A percentile compares a stretch with the other conserved stretches of the same genome.
Conservation (phyloP, 257 asterid genomes). For the Asclepias syriaca region DNA sequence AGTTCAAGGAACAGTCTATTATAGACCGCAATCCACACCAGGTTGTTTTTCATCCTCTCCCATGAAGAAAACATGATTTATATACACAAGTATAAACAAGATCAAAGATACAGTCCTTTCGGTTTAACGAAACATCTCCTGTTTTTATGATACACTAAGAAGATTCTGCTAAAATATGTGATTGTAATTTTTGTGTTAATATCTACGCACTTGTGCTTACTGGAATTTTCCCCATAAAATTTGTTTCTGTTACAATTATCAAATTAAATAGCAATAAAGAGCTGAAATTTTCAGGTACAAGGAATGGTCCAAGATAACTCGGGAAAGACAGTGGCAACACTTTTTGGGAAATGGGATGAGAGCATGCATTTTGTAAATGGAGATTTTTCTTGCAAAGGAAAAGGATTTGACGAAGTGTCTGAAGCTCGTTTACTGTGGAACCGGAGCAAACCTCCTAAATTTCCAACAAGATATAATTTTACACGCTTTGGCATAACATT, state of each 20-base stretch:
- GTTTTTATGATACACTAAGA: not conserved
- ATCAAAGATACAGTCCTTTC: not conserved
- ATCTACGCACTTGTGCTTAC: not conserved
- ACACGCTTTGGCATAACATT: slow-evolving; percentile 86
- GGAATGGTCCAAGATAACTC: slow-evolving; percentile 77
- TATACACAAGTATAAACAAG: not conserved
- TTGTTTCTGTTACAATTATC: not conserved
- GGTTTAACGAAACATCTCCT: not conserved
- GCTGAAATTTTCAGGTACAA: slow-evolving; percentile 64
- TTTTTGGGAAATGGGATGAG: slow-evolving; percentile 97
- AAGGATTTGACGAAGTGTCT: slow-evolving; percentile 47
- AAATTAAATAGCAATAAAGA: slow-evolving; percentile 8
- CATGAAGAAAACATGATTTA: not conserved
- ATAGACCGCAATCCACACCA: slow-evolving; percentile 96
- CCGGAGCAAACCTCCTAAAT: slow-evolving; percentile 67
- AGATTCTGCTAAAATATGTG: not conserved
- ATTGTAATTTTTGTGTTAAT: not conserved
- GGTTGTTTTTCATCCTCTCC: slow-evolving; percentile 37
- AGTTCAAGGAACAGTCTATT: slow-evolving; percentile 97
- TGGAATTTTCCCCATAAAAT: too few species aligned
- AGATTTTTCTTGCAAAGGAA: slow-evolving; percentile 60
- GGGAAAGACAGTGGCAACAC: slow-evolving; percentile 79
- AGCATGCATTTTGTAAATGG: slow-evolving; percentile 78
- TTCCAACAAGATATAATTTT: slow-evolving; percentile 79
- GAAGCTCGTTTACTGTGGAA: slow-evolving; percentile 83